These are phyloP conservation scores for Penicillium robsamsonii DNA, from an alignment of 495 filamentous ascomycete genomes.

Conservation along the genomic window DNA sequence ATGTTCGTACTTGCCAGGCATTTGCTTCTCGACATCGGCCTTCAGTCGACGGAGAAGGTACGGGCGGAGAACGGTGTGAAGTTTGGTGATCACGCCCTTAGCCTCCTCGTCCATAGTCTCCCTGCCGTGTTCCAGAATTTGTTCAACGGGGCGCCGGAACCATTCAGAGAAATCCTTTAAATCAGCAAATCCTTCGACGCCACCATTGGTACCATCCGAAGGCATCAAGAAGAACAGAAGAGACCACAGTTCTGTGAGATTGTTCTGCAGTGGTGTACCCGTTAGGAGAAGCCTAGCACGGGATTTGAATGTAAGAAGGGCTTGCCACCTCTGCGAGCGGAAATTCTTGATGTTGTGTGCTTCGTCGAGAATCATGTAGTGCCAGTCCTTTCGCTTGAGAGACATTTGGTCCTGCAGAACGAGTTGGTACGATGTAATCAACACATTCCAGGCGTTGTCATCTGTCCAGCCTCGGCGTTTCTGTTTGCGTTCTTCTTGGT, in stretches of 20 bases:
- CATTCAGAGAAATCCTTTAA: constrained; percentile 89
- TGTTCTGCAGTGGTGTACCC: constrained; percentile 96
- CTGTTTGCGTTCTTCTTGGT: constrained; percentile 81
- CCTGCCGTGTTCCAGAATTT: constrained; percentile 91
- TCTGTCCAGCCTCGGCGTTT: constrained; percentile 91
- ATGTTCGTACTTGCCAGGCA: constrained; percentile 97
- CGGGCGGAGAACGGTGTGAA: constrained; percentile 89
- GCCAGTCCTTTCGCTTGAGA: constrained; percentile 92
- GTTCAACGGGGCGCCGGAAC: constrained; percentile 88
- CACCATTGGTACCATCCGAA: constrained; percentile 66
- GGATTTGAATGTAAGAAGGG: constrained; percentile 86
- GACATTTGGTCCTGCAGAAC: constrained; percentile 90
- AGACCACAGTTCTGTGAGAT: constrained; percentile 95
- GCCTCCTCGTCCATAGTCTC: constrained; percentile 93
- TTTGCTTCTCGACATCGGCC: constrained; percentile 98
- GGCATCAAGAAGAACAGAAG: constrained; percentile 95
- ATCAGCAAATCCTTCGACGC: constrained; percentile 84
- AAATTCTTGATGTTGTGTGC: constrained; percentile 99
- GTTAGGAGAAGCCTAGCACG: constrained; percentile 84
- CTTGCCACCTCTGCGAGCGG: constrained; percentile 94
- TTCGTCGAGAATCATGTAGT: constrained; percentile 98
- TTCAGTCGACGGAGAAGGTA: constrained; percentile 92
- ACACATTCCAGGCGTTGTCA: constrained; percentile 89
- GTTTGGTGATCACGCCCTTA: constrained; percentile 79
- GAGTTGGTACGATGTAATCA: constrained; percentile 95